A percentile compares a stretch with the other conserved stretches of the same genome.
Evolutionary conservation across 2,329 filamentous ascomycete genomes (phyloP).

Genomic region (Pseudodiploospora longispora): DNA sequence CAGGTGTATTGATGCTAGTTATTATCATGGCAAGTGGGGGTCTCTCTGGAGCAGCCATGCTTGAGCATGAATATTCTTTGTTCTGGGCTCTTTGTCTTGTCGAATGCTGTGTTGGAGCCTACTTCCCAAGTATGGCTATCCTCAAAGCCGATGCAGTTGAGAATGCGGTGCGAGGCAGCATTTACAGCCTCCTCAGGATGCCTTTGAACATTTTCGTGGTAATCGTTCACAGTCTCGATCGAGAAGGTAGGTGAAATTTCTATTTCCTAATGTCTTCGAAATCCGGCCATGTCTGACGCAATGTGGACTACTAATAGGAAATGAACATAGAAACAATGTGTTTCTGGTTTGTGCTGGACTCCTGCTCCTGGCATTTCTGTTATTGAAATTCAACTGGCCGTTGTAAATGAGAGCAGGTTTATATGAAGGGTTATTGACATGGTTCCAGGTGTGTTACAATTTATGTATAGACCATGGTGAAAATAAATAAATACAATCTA

Average conservation of each 20-base stretch:
- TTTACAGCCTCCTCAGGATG: constrained; percentile 50
- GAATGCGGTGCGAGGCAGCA: constrained; percentile 42
- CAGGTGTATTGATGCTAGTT: constrained; percentile 25
- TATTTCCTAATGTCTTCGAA: not conserved
- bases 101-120: constrained; percentile 49
- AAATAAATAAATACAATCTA: too few relatives aligned
- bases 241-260: constrained; percentile 27
- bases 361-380: constrained; percentile 4
- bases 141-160: constrained; percentile 47
- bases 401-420: not conserved
- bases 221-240: constrained; percentile 34
- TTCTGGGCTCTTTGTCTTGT: constrained; percentile 52
- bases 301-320: constrained; percentile 13
- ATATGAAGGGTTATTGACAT: not conserved
- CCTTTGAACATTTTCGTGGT: constrained; percentile 50
- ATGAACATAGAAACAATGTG: constrained; percentile 20
- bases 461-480: too few relatives aligned
- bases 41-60: constrained; percentile 33
- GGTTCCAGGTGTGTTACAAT: too few relatives aligned
- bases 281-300: not conserved
- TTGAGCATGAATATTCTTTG: constrained; percentile 33
- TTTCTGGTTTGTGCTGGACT: constrained; percentile 14
- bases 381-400: not conserved
- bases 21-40: constrained; percentile 25
- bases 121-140: constrained; percentile 48